Evolutionary conservation across 768 basidiomycete species (phyloP).

Genomic region (Naematelia encephala): DNA sequence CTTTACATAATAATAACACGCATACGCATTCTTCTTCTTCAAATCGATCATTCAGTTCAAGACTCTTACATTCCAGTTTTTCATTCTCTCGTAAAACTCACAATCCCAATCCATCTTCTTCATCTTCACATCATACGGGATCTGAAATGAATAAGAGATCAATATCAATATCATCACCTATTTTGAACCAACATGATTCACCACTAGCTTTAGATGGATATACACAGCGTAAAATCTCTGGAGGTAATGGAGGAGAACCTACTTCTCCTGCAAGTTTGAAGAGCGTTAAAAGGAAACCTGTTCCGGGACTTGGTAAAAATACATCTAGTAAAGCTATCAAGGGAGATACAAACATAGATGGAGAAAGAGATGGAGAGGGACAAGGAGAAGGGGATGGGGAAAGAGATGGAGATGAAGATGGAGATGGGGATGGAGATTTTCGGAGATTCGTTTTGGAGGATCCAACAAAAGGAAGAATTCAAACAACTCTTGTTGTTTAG

Average conservation of each 20-base stretch:
- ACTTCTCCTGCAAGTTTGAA: conserved; percentile 7
- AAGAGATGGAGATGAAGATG: no score
- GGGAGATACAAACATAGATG: no score
- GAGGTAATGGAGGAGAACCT: neutral
- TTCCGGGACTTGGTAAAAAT: conserved; percentile 29
- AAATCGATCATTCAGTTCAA: neutral
- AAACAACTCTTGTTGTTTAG: no score
- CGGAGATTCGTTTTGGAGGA: conserved; percentile 40
- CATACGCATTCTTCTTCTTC: neutral
- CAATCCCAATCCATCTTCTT: neutral
- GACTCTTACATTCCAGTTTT: neutral
- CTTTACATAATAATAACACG: no score
- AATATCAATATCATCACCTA: neutral
- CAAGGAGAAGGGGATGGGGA: conserved; percentile 29
- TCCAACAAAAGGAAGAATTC: conserved; percentile 19
- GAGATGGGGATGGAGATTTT: no score
- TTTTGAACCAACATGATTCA: neutral
- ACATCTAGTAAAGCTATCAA: no score
- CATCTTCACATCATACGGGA: no score
- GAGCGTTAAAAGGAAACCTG: conserved; percentile 37
- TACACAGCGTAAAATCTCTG: no score
- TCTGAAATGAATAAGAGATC: no score
- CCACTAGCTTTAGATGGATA: neutral
- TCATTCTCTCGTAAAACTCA: neutral
- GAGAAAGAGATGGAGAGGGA: conserved; percentile 9